Base-by-base conservation (phyloP, 768 basidiomycete genomes). In the Auricularia sp. region DNA sequence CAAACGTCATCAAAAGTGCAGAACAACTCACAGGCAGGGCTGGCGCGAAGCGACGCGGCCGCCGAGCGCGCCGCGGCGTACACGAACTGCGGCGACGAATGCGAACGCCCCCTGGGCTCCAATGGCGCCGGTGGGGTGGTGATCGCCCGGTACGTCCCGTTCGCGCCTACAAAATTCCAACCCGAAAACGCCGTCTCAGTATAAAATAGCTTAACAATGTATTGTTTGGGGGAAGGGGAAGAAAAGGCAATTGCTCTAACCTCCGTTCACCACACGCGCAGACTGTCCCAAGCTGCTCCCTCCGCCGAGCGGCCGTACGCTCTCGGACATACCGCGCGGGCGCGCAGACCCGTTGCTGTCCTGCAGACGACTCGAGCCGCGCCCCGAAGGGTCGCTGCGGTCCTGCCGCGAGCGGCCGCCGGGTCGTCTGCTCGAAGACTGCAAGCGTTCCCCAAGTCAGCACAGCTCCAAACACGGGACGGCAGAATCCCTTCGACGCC, bases 391-490 rank as follows among this genome's bases (percentile, higher is more conserved):
- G 11, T 62, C 66, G 47, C 64, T 63, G 36, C 67, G 66, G 14
- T 68, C 66, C 53, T 66, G 62, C 36, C 61, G 80, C 36, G 80
- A 74, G 64, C 85, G 83, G n/a, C 72, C 76, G 2, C 82, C 77
- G n/a, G 86, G 84, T 66, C 87, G 83, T 73, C 76, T 90, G 87
- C 33, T 87, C 90, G 73, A 92, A 12, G 87, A 84, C 90, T 91
- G 69, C 6, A 68, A 42, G 39, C 39, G 68, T 71, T 23, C 60
- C 61, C 63, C 62, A 64, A 43, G 65, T 66, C 34, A 61, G 36
- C 51, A 53, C 69, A 71, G 53, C 67, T 64, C 39, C 34, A 42
- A 42, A 42, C 69, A 69, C 62, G 63, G 33, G 23, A 61, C 65
- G 62, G 36, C 54, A 61, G 43, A 63, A n/a, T 56, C n/a, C 18